Base-by-base conservation (phyloP, 352 stramenopile species). In the Phytophthora nicotianae region DNA sequence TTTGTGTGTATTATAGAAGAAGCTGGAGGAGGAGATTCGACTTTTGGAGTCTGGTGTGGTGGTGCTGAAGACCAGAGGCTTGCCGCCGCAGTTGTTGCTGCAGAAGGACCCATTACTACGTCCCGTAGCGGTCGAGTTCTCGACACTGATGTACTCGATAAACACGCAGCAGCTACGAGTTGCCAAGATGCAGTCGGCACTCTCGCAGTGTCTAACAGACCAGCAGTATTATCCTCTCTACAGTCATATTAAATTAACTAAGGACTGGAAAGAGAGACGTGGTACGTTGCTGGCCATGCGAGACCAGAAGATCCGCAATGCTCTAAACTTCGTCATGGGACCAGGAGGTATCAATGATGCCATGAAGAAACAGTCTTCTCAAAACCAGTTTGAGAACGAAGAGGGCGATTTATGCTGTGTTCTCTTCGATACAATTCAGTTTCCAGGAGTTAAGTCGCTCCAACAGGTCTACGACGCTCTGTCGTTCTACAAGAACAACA, bases 401-500 rank as follows among this genome's bases (percentile, higher is more conserved):
- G 26, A 74, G 0, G 69, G 69, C 0, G 70, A 81, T 35, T 57
- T 76, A n/a, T 68, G 47, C 21, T 72, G 55, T 4, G 20, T 68
- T 26, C 65, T 58, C n/a, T 77, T 75, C 32, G 71, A 79, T 29
- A 54, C 76, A n/a, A 51, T 70, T 7, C 70, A 72, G 43, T 72
- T 83, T 13, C 38, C 49, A 4, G 70, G 63, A 3, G 59, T 65
- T 0, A 29, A 47, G 10, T 75, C 62, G 3, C 50, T 83, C 1
- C 24, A 65, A n/a, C 50, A 77, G n/a, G 72, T 83, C 3, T 81
- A 60, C n/a, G 75, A 83, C 27, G 62, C 58, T 9, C 50, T 76
- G 9, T 48, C 58, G 3, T 77, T 71, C 27, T 75, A 74, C 47
- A 65, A 67, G n/a, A 47, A 56, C 35, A 77, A 81, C 55, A 73